Percentiles rank a stretch among this genome's conserved stretches.
Evolutionary conservation across 2,329 filamentous ascomycete genomes (phyloP).

Genomic region (Aspergillus sp.): DNA sequence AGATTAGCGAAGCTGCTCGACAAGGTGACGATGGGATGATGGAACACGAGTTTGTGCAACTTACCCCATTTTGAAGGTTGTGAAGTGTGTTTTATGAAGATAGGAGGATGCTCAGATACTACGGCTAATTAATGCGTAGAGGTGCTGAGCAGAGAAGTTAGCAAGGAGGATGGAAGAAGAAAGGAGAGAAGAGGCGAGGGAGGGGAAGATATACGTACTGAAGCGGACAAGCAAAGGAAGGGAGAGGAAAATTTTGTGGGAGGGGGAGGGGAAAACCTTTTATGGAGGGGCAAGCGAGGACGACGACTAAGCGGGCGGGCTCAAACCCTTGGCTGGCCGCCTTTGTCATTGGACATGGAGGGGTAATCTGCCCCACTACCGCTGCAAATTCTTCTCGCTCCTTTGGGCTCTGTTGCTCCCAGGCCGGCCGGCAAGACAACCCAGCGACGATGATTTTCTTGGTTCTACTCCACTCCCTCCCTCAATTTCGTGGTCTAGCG

Average conservation of each 20-base stretch:
- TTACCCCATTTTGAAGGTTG: slow-evolving; percentile 62
- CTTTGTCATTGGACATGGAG: slow-evolving; percentile 30
- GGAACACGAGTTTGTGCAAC: slow-evolving; percentile 26
- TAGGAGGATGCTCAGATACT: slow-evolving; percentile 50
- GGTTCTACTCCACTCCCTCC: slow-evolving; percentile 27
- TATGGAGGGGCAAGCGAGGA: slow-evolving; percentile 48
- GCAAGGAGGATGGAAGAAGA: slow-evolving; percentile 21
- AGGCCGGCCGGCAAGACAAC: not conserved
- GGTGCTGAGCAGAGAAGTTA: slow-evolving; percentile 43
- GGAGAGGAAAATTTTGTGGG: slow-evolving; percentile 40
- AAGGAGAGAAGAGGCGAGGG: slow-evolving; percentile 21
- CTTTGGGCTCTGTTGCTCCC: slow-evolving; percentile 8
- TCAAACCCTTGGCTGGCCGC: slow-evolving; percentile 32
- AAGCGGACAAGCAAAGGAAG: slow-evolving; percentile 43
- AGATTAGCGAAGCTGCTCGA: slow-evolving; percentile 1
- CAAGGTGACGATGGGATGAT: not conserved
- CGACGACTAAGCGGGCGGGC: slow-evolving; percentile 36
- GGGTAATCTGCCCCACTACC: slow-evolving; percentile 26
- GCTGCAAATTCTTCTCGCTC: slow-evolving; percentile 34
- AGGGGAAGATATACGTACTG: slow-evolving; percentile 45
- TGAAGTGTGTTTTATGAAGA: slow-evolving; percentile 43
- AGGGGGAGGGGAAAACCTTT: slow-evolving; percentile 47
- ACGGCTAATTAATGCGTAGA: slow-evolving; percentile 50
- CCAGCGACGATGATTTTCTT: slow-evolving; percentile 25
- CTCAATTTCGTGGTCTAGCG: not conserved